Conservation (phyloP, 805 yeast genomes). For the Wickerhamomyces bovis region DNA sequence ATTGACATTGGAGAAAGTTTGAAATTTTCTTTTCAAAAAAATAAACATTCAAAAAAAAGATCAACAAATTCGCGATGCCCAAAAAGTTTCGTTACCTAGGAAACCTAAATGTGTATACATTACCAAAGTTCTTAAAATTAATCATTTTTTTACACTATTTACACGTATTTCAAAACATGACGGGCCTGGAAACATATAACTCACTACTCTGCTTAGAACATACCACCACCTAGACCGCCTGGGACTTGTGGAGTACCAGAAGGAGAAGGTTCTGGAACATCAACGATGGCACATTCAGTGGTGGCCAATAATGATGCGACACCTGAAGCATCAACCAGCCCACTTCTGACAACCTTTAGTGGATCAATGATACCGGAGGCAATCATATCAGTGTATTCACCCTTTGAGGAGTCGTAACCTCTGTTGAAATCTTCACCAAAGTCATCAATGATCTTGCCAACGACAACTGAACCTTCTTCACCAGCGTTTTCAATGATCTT, state of each 20-base stretch:
- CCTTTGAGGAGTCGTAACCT: conserved; percentile 93
- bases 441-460: conserved; percentile 65
- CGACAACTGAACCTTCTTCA: conserved; percentile 95
- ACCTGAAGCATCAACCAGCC: conserved; percentile 94
- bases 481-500: conserved; percentile 98
- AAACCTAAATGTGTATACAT: neutral
- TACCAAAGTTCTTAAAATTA: neutral
- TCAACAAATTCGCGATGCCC: neutral
- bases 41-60: no score
- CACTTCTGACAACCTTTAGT: conserved; percentile 96
- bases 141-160: neutral
- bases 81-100: neutral
- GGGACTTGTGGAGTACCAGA: conserved; percentile 37
- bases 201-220: conserved; percentile 14
- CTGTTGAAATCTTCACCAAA: conserved; percentile 70
- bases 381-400: conserved; percentile 93
- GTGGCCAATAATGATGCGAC: conserved; percentile 97
- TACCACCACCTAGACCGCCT: conserved; percentile 62
- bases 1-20: no score
- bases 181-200: neutral
- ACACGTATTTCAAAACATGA: neutral
- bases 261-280: conserved; percentile 74
- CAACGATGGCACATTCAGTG: conserved; percentile 97
- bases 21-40: no score
- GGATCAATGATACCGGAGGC: conserved; percentile 98